Conservation (phyloP, 2,329 filamentous ascomycete genomes). For the Botrytis sinoallii region DNA sequence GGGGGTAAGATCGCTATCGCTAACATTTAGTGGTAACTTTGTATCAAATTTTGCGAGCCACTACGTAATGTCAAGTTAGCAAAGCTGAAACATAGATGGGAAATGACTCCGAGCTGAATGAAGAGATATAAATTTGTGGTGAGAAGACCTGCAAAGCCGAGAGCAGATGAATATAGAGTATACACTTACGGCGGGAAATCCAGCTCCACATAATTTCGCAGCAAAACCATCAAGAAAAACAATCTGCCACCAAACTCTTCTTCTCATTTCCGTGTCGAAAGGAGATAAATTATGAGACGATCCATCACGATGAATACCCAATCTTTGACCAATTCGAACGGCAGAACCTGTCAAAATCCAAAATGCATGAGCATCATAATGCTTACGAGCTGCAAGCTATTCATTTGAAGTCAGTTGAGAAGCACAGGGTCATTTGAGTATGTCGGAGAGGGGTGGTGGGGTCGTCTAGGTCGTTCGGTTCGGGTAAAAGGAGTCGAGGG, state of each 20-base stretch:
- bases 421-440: not conserved
- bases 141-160: not conserved
- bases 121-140: not conserved
- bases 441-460: conserved; percentile 23
- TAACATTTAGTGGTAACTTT: conserved; percentile 50
- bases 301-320: conserved; percentile 49
- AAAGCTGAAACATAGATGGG: not conserved
- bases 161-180: not conserved
- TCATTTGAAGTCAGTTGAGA: not conserved
- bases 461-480: not conserved
- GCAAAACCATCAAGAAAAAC: conserved; percentile 57
- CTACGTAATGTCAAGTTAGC: not conserved
- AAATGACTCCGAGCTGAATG: not conserved
- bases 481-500: not conserved
- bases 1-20: conserved; percentile 52
- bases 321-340: conserved; percentile 47
- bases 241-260: conserved; percentile 61
- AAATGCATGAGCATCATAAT: conserved; percentile 44
- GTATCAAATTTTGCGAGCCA: conserved; percentile 47
- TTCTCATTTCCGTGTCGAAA: conserved; percentile 59
- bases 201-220: conserved; percentile 53
- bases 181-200: conserved; percentile 35
- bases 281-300: conserved; percentile 39
- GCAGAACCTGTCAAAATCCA: conserved; percentile 50
- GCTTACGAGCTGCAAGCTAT: conserved; percentile 38